Percentiles rank a stretch among this genome's conserved stretches.
phyloP scores from a whole-genome alignment of 495 filamentous ascomycete species.

The Filosporella fistucella region DNA sequence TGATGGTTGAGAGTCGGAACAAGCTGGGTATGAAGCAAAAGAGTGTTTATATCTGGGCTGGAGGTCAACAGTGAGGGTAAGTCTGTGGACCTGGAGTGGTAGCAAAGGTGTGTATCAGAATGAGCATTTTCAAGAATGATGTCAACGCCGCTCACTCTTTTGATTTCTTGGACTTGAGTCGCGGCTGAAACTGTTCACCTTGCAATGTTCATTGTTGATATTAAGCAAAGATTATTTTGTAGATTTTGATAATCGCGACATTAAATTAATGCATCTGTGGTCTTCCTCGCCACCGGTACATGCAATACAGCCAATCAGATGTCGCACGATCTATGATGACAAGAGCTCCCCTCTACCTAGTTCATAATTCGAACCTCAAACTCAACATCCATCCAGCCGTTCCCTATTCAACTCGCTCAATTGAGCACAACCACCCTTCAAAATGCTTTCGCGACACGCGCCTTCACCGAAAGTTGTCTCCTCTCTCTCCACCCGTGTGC shows the following conservation, averaged over 20 bases:
- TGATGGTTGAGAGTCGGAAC: neutral
- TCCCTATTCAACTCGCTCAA: conserved; percentile 17
- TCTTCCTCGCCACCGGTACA: conserved; percentile 2
- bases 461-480: conserved; percentile 41
- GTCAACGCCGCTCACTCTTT: conserved; percentile 15
- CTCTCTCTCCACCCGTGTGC: conserved; percentile 49
- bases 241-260: no score
- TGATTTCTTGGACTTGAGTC: neutral
- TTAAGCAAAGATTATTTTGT: neutral
- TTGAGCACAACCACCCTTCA: conserved; percentile 26
- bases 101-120: conserved; percentile 9
- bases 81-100: conserved; percentile 2
- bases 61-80: conserved; percentile 4
- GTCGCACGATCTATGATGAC: conserved; percentile 13
- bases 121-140: conserved; percentile 2
- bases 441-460: conserved; percentile 35
- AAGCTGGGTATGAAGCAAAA: neutral
- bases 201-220: neutral
- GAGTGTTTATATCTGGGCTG: no score
- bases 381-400: conserved; percentile 13
- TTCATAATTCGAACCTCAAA: conserved; percentile 1
- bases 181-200: neutral
- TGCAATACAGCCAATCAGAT: conserved; percentile 16
- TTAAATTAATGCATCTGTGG: neutral
- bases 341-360: conserved; percentile 2